These are phyloP conservation scores for Mitragyna speciosa DNA, from an alignment of 257 asterid species.

Conservation along the genomic window DNA sequence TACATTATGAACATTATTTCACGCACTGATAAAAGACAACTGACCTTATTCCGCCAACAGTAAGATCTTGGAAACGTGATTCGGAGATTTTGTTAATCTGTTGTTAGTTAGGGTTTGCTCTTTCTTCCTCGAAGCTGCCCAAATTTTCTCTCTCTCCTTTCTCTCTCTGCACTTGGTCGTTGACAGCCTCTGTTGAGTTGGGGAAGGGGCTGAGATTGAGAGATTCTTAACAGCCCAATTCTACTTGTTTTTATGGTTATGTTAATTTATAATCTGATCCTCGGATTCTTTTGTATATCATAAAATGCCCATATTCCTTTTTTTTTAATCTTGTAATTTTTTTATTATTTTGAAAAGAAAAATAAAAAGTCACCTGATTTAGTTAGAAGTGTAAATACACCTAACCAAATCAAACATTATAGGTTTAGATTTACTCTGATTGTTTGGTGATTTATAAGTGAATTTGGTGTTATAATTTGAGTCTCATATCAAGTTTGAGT, in stretches of 20 bases:
- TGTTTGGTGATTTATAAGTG: too few species aligned
- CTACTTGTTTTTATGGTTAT: conserved; percentile 11
- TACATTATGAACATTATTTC: conserved; percentile 8
- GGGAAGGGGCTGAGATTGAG: conserved; percentile 16
- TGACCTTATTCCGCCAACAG: conserved; percentile 35
- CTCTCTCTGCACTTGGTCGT: conserved; percentile 20
- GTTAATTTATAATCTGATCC: conserved; percentile 15
- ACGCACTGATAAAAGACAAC: conserved; percentile 14
- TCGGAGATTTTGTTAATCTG: neutral
- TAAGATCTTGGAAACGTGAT: conserved; percentile 52
- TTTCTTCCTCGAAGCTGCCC: conserved; percentile 6
- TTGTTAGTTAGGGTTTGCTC: conserved; percentile 15
- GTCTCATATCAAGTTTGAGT: too few species aligned
- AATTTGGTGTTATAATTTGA: too few species aligned
- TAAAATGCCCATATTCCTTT: conserved; percentile 1
- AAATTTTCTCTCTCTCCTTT: conserved; percentile 11
- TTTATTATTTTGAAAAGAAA: neutral
- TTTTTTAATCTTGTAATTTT: neutral
- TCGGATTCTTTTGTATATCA: neutral
- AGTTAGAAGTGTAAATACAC: too few species aligned
- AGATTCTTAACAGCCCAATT: conserved; percentile 11
- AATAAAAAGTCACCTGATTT: too few species aligned
- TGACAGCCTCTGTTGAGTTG: conserved; percentile 22
- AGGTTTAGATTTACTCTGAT: too few species aligned
- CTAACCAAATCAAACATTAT: too few species aligned